A percentile compares a stretch with the other conserved stretches of the same genome.
Evolutionary conservation across 192 early-diverging fungal genomes (phyloP).

Genomic region (Geranomyces michiganensis): DNA sequence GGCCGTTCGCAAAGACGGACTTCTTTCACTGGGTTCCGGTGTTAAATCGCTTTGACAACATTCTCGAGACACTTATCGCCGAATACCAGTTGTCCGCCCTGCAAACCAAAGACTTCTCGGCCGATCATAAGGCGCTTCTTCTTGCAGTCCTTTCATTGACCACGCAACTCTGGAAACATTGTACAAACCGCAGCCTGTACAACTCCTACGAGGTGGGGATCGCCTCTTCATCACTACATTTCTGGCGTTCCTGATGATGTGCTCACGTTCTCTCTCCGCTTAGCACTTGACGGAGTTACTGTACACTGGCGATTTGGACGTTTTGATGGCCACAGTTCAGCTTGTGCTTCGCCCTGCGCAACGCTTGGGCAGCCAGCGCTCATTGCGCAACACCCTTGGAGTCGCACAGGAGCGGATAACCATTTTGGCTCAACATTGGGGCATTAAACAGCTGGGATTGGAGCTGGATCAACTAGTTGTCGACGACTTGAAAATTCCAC

Average conservation of each 20-base stretch:
- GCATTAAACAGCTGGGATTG: conserved; percentile 52
- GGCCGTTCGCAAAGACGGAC: conserved; percentile 87
- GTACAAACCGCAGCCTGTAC: conserved; percentile 93
- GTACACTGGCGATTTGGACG: conserved; percentile 76
- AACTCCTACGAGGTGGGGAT: conserved; percentile 80
- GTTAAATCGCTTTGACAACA: conserved; percentile 88
- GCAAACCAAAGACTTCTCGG: conserved; percentile 55
- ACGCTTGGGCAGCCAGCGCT: conserved; percentile 82
- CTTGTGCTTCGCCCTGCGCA: conserved; percentile 88
- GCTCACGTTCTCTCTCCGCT: conserved; percentile 20
- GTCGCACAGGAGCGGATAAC: conserved; percentile 59
- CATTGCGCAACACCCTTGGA: conserved; percentile 47
- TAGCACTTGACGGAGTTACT: conserved; percentile 82
- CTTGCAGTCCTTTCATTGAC: conserved; percentile 77
- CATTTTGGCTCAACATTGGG: conserved; percentile 68
- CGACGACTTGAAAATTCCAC: conserved; percentile 42
- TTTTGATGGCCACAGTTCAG: conserved; percentile 76
- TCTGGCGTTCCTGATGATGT: background rate
- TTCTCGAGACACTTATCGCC: conserved; percentile 59
- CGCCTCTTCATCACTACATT: conserved; percentile 1
- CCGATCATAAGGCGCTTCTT: conserved; percentile 54
- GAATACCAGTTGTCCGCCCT: conserved; percentile 28
- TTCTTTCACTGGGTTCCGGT: conserved; percentile 95
- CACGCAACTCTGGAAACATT: conserved; percentile 86
- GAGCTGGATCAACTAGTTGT: conserved; percentile 49